Conservation (phyloP, 805 yeast species). For the Candida oleophila region DNA sequence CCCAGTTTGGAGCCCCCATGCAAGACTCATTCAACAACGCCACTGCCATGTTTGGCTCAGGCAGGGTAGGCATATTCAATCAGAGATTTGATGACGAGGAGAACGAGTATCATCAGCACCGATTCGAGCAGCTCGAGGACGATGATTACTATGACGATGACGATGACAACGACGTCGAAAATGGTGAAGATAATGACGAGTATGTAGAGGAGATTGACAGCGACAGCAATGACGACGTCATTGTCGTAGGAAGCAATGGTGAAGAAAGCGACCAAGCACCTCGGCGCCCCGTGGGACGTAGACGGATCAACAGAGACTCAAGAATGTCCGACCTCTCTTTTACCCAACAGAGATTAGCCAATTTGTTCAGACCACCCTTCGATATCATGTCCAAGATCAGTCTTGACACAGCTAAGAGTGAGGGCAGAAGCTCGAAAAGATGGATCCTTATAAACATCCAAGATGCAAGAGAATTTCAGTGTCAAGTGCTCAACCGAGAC, state of each 20-base stretch:
- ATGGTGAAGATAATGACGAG: conserved; percentile 16
- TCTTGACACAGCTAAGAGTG: conserved; percentile 69
- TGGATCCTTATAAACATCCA: conserved; percentile 91
- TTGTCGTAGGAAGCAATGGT: conserved; percentile 29
- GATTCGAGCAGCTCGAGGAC: conserved; percentile 19
- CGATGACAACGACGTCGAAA: conserved; percentile 18
- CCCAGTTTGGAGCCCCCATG: background rate
- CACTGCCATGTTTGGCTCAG: conserved; percentile 48
- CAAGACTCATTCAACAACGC: conserved; percentile 14
- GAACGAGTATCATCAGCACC: conserved; percentile 18
- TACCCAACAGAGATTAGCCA: conserved; percentile 71
- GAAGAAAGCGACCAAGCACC: conserved; percentile 16
- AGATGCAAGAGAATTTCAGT: conserved; percentile 77
- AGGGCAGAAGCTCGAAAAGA: conserved; percentile 62
- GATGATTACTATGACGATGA: conserved; percentile 25
- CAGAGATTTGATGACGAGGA: conserved; percentile 49
- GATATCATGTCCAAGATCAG: conserved; percentile 71
- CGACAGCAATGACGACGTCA: conserved; percentile 39
- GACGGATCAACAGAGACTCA: conserved; percentile 23
- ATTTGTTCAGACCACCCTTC: conserved; percentile 89
- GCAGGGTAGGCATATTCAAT: conserved; percentile 57
- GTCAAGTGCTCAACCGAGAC: conserved; percentile 90
- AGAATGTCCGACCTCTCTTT: conserved; percentile 38
- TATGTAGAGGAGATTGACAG: conserved; percentile 30
- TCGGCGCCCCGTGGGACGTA: conserved; percentile 23